phyloP scores from a whole-genome alignment of 495 filamentous ascomycete genomes.

The Massariosphaeria phaeospora region DNA sequence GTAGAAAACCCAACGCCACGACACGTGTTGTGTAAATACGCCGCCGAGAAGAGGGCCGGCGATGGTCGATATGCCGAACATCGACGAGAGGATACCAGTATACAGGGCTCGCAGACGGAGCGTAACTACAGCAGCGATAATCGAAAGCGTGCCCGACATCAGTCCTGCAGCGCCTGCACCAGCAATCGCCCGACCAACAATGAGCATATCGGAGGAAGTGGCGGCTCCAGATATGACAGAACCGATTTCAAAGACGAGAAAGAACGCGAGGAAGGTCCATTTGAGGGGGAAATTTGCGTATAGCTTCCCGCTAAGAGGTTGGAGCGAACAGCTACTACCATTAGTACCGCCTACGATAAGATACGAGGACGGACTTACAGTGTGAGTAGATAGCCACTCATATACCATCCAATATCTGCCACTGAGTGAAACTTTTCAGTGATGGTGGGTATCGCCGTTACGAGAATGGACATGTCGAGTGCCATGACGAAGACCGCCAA shows the following conservation, averaged over 20 bases:
- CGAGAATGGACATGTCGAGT: slow-evolving; percentile 20
- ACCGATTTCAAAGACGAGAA: slow-evolving; percentile 78
- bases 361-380: slow-evolving; percentile 1
- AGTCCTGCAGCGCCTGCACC: slow-evolving; percentile 80
- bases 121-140: slow-evolving; percentile 70
- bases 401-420: slow-evolving; percentile 74
- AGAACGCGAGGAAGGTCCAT: slow-evolving; percentile 56
- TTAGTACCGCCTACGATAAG: neutral
- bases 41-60: slow-evolving; percentile 67
- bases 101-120: slow-evolving; percentile 65
- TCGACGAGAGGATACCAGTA: slow-evolving; percentile 65
- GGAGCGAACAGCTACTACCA: slow-evolving; percentile 10
- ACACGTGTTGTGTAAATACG: slow-evolving; percentile 55
- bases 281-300: slow-evolving; percentile 25
- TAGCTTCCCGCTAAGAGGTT: slow-evolving; percentile 18
- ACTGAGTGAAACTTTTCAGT: slow-evolving; percentile 71
- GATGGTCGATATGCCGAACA: slow-evolving; percentile 70
- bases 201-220: slow-evolving; percentile 66
- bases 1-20: slow-evolving; percentile 68
- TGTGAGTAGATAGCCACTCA: slow-evolving; percentile 14
- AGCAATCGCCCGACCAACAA: slow-evolving; percentile 78
- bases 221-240: slow-evolving; percentile 73
- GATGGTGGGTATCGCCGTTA: slow-evolving; percentile 68
- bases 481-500: slow-evolving; percentile 21
- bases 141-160: slow-evolving; percentile 77